Evolutionary conservation across 805 yeast species (phyloP), one percentile per base, ranked within the genome.

Genomic region (Yarrowia phangngaensis): DNA sequence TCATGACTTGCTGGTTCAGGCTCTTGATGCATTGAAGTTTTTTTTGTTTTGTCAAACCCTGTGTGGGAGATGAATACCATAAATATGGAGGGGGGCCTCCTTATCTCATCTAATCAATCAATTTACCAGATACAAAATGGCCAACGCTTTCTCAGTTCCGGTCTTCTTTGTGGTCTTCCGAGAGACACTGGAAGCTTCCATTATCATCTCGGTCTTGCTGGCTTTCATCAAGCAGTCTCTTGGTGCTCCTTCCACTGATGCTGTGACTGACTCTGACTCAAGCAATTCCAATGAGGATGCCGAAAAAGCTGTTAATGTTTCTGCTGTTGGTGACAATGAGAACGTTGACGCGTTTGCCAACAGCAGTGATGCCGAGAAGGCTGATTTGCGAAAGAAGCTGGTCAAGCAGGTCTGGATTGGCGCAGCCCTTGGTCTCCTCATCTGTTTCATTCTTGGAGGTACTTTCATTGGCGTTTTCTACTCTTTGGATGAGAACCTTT

Each of bases 391-490:
- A 66, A 79, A 77, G 56, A 72, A 71, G 50, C 69, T 90, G 54
- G 65, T 73, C n/a, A 70, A 68, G 63, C 97, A 90, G 64, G 90
- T 90, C 45, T 90, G 96, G 96, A 36, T 72, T 4, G 98, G 98
- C 51, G 75, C 92, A 2, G 64, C 69, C 4, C 36, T 70, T 3
- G 98, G 97, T 56, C 72, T 90, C 22, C 55, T 83, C 20, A 66
- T 86, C 43, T 90, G 97, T 82, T 60, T 90, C 41, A 73, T 78
- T 50, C 71, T 90, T 55, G 98, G 98, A 65, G 82, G 84, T 68
- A 95, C 88, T 51, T 89, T 90, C 69, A 89, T 90, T 64, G 98
- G 95, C 66, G 88, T 87, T 16, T 90, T 86, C 71, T 90, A 90
- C 65, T 69, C 84, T 27, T 72, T 84, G 43, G 80, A 82, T 55